phyloP scores from a whole-genome alignment of 441 rosid species.

The Aleurites moluccanus region DNA sequence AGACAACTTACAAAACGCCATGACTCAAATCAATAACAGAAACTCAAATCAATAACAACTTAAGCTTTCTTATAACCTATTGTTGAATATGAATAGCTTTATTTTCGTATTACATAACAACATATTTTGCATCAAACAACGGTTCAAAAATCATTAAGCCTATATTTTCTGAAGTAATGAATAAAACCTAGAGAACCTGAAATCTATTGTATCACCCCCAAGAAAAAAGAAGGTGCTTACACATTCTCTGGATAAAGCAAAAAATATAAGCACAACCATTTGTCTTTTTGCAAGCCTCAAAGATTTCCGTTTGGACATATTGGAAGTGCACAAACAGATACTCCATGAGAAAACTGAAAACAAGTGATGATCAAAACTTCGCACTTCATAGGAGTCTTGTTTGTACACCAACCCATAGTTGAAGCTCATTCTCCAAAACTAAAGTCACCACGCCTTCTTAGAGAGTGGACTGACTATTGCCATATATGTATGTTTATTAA shows the following conservation, averaged over 20 bases:
- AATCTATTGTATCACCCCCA: not conserved
- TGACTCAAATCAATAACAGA: not conserved
- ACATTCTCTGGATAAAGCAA: not conserved
- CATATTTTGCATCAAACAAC: no score
- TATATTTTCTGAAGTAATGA: not conserved
- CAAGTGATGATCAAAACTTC: not conserved
- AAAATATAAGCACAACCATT: not conserved
- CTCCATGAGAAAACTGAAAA: not conserved
- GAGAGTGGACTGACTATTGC: conserved; percentile 46
- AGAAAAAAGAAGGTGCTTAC: not conserved
- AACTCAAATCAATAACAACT: not conserved
- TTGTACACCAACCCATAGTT: not conserved
- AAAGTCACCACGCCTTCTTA: conserved; percentile 16
- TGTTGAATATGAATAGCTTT: not conserved
- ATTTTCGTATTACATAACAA: not conserved
- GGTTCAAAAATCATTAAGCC: not conserved
- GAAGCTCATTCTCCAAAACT: conserved; percentile 1
- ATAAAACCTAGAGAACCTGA: no score
- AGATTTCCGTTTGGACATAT: not conserved
- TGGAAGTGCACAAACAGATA: not conserved
- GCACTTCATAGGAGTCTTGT: not conserved
- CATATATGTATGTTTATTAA: conserved; percentile 41
- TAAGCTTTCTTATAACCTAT: not conserved
- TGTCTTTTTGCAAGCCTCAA: not conserved
- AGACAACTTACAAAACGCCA: not conserved